Evolutionary conservation across 176 grass and related monocot genomes (phyloP).

Genomic region (Eleusine indica): DNA sequence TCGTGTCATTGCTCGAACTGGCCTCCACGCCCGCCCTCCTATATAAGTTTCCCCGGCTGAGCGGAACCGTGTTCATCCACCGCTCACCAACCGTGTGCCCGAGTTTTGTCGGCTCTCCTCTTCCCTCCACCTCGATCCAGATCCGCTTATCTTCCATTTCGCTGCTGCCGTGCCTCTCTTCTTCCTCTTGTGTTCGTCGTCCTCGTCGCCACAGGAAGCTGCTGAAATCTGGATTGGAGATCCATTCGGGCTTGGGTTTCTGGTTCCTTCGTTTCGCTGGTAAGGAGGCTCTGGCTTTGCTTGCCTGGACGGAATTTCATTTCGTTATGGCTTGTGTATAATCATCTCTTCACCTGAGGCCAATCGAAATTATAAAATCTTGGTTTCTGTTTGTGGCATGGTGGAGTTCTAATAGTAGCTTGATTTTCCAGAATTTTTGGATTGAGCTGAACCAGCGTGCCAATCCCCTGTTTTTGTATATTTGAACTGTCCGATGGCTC

Average conservation of each 20-base stretch:
- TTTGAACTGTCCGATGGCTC: not conserved
- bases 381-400: not conserved
- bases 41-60: not conserved
- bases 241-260: not conserved
- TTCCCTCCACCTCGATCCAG: not conserved
- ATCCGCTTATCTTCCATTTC: not conserved
- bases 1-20: not conserved
- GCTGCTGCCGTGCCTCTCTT: not conserved
- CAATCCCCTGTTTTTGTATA: not conserved
- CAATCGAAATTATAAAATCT: not conserved
- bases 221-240: not conserved
- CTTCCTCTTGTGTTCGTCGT: not conserved
- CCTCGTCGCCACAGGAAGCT: not conserved
- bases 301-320: not conserved
- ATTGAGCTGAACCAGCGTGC: not conserved
- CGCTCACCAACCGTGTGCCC: constrained; percentile 21
- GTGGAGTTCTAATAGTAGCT: not conserved
- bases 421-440: not conserved
- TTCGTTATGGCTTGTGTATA: not conserved
- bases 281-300: not conserved
- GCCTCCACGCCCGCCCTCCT: not conserved
- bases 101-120: not conserved
- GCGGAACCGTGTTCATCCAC: not conserved
- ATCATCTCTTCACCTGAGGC: not conserved
- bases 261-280: not conserved